phyloP scores from a whole-genome alignment of 2,329 filamentous ascomycete species.

The Aureobasidium sp. region DNA sequence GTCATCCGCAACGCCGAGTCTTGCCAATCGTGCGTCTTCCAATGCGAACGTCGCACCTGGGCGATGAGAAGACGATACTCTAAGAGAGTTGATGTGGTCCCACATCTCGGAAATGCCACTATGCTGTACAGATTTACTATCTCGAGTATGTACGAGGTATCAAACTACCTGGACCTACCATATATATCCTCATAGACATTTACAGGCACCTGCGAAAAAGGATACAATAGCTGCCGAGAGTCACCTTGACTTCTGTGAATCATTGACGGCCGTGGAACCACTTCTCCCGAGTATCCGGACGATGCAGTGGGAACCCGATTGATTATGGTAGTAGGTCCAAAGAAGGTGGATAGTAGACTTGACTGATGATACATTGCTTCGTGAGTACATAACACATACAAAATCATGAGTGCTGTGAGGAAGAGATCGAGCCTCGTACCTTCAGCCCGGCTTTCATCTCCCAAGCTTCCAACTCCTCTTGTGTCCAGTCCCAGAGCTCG shows the following conservation, averaged over 20 bases:
- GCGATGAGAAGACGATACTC: too few relatives aligned
- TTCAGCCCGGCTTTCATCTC: background rate
- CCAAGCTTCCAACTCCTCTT: conserved; percentile 21
- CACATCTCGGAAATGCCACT: too few relatives aligned
- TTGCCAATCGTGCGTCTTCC: background rate
- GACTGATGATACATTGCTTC: background rate
- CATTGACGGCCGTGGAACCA: background rate
- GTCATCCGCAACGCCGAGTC: background rate
- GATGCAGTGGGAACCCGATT: background rate
- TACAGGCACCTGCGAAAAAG: background rate
- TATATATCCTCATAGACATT: background rate
- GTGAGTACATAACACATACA: background rate
- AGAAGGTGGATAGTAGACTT: background rate
- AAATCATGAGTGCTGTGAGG: background rate
- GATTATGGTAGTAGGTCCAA: background rate
- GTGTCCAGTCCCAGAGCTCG: conserved; percentile 27
- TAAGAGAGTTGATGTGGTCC: background rate
- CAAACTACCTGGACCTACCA: background rate
- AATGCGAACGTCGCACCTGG: too few relatives aligned
- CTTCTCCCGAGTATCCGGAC: background rate
- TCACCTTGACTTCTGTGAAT: background rate
- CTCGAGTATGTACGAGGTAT: background rate
- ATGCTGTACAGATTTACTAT: background rate
- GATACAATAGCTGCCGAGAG: background rate
- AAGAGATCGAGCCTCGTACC: background rate